Evolutionary conservation across 345 rosid genomes (phyloP).

Genomic region (Populus pruinosa): DNA sequence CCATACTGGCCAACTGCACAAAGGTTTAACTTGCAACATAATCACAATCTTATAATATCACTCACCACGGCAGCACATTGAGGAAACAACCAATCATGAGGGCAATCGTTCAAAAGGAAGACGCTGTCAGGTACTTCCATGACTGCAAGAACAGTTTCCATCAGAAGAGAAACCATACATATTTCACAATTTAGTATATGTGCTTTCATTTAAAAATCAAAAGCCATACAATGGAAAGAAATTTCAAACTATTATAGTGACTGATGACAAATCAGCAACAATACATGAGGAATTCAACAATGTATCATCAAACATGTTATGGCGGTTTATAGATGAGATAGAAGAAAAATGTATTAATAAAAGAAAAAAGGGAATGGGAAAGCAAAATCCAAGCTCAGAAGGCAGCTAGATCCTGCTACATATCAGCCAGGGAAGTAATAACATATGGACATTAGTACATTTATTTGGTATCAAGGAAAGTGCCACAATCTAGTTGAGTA

Average conservation of each 20-base stretch:
- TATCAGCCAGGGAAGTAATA: neutral
- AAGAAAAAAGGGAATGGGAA: neutral
- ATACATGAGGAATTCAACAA: neutral
- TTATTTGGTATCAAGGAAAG: neutral
- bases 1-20: neutral
- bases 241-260: neutral
- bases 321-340: neutral
- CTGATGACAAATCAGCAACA: neutral
- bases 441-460: neutral
- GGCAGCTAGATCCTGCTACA: neutral
- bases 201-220: neutral
- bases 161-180: slow-evolving; percentile 1
- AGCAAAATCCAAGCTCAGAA: neutral
- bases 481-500: neutral
- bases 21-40: neutral
- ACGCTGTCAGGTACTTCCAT: slow-evolving; percentile 60
- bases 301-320: neutral
- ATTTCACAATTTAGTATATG: neutral
- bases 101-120: slow-evolving; percentile 86
- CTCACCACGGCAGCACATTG: slow-evolving; percentile 96
- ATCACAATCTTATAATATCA: neutral
- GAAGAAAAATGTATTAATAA: neutral
- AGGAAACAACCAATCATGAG: slow-evolving; percentile 99
- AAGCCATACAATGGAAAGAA: neutral
- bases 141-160: slow-evolving; percentile 45